Evolutionary conservation across 768 basidiomycete genomes (phyloP).

Genomic region (Galerina sulciceps): DNA sequence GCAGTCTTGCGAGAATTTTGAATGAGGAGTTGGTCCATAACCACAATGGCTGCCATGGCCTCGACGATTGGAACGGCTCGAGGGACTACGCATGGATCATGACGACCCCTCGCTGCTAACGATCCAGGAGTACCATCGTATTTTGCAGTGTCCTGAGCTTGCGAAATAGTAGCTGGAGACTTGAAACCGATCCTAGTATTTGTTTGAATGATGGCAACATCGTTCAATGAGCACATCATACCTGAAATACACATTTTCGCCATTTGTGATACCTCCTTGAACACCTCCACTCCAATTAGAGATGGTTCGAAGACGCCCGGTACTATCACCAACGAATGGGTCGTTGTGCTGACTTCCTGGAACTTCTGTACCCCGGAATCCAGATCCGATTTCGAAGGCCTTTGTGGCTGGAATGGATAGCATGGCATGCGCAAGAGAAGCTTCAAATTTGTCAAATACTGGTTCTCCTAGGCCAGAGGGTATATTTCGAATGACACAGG

Average conservation of each 20-base stretch:
- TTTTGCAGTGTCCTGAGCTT: slow-evolving; percentile 86
- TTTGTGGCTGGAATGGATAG: slow-evolving; percentile 98
- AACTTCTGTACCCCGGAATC: slow-evolving; percentile 93
- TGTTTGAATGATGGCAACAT: background rate
- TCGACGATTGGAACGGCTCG: slow-evolving; percentile 98
- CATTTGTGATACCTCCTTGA: slow-evolving; percentile 98
- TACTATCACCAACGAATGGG: slow-evolving; percentile 64
- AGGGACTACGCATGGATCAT: slow-evolving; percentile 98
- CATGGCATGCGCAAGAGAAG: slow-evolving; percentile 95
- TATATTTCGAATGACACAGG: slow-evolving; percentile 90
- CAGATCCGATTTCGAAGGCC: slow-evolving; percentile 96
- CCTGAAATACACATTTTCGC: slow-evolving; percentile 98
- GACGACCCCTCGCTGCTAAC: slow-evolving; percentile 90
- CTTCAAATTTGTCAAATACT: slow-evolving; percentile 98
- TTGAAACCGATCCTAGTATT: slow-evolving; percentile 88
- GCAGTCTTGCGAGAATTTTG: slow-evolving; percentile 85
- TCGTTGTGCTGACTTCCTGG: slow-evolving; percentile 96
- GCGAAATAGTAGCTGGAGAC: slow-evolving; percentile 97
- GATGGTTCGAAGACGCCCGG: slow-evolving; percentile 78
- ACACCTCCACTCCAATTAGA: slow-evolving; percentile 98
- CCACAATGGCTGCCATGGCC: slow-evolving; percentile 93
- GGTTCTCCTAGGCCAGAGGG: slow-evolving; percentile 96
- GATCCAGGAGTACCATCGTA: slow-evolving; percentile 91
- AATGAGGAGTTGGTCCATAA: slow-evolving; percentile 91
- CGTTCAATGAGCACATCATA: slow-evolving; percentile 33